Evolutionary conservation across 768 basidiomycete species (phyloP).

Genomic region (Lactarius hatsudake): DNA sequence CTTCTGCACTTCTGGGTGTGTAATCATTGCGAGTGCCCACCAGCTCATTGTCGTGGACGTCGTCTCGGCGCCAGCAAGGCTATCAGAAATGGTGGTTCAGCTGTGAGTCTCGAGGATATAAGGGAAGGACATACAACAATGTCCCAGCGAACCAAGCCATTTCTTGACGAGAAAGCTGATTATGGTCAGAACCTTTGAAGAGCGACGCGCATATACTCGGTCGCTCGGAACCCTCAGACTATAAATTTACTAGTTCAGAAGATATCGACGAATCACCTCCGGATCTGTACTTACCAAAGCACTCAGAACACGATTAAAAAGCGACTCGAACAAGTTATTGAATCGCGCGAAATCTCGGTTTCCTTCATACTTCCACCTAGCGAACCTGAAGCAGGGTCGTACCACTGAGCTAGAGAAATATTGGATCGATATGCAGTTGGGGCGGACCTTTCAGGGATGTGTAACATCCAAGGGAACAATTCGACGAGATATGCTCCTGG

Average conservation of each 20-base stretch:
- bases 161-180: not conserved
- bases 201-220: not conserved
- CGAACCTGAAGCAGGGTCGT: not conserved
- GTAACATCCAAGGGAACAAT: not conserved
- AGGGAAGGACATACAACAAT: not conserved
- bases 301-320: not conserved
- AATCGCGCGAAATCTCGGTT: not conserved
- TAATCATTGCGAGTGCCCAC: no score
- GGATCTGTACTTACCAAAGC: not conserved
- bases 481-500: not conserved
- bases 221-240: not conserved
- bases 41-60: no score
- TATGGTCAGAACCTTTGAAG: not conserved
- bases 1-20: no score
- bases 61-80: no score
- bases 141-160: not conserved
- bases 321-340: not conserved
- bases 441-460: not conserved
- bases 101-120: not conserved
- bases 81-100: no score
- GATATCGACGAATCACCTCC: not conserved
- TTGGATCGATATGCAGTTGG: not conserved
- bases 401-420: not conserved
- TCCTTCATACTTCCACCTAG: not conserved
- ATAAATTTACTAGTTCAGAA: not conserved